These are phyloP conservation scores for Aspergillus homomorphus DNA, from an alignment of 495 filamentous ascomycete species.

Conservation along the genomic window DNA sequence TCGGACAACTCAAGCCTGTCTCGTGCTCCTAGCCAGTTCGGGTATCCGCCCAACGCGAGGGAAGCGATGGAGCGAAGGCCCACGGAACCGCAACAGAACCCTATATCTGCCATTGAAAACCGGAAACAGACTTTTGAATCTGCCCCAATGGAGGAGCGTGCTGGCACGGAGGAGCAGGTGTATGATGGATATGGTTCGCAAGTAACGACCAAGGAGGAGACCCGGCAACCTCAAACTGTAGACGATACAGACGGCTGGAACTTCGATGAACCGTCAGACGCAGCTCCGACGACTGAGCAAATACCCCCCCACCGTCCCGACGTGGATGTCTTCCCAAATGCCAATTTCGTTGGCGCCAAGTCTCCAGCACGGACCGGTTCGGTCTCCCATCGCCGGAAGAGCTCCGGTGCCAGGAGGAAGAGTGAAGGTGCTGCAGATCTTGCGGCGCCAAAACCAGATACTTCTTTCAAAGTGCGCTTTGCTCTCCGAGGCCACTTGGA, in stretches of 20 bases:
- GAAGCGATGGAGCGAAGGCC: conserved; percentile 37
- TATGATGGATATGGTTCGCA: conserved; percentile 55
- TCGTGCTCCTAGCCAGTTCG: conserved; percentile 34
- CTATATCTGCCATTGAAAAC: conserved; percentile 37
- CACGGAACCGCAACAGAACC: conserved; percentile 36
- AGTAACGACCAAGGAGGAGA: conserved; percentile 38
- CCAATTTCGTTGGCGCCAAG: conserved; percentile 70
- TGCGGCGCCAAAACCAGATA: conserved; percentile 51
- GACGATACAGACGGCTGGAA: conserved; percentile 81
- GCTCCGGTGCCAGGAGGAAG: conserved; percentile 66
- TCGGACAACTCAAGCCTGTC: conserved; percentile 39
- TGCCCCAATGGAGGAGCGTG: conserved; percentile 50
- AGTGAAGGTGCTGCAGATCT: conserved; percentile 52
- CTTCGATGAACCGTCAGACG: conserved; percentile 67
- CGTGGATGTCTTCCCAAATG: conserved; percentile 78
- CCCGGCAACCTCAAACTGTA: conserved; percentile 24
- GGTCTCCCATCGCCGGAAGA: conserved; percentile 74
- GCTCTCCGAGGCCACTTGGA: conserved; percentile 90
- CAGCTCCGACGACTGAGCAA: conserved; percentile 43
- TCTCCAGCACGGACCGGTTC: conserved; percentile 69
- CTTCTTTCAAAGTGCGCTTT: conserved; percentile 87
- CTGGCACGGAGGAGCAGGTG: conserved; percentile 53
- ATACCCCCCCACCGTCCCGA: conserved; percentile 67
- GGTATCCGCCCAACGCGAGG: conserved; percentile 22
- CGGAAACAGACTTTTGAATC: conserved; percentile 39